Base-by-base conservation (phyloP, 106 monocot genomes). In the Dendrobium nobile region DNA sequence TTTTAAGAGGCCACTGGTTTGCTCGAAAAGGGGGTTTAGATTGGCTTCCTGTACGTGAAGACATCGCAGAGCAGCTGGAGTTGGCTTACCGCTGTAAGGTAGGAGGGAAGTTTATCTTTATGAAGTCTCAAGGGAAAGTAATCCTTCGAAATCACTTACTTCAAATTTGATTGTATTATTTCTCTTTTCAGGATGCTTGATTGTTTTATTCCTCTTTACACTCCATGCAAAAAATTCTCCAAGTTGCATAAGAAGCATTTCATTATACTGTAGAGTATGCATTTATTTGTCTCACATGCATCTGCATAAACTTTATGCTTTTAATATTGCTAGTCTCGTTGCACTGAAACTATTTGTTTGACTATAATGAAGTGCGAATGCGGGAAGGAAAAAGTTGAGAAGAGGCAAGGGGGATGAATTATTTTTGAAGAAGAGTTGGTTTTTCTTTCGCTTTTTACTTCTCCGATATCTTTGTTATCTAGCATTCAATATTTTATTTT, bases 31-130 rank as follows among this genome's bases (percentile, higher is more conserved):
- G 89, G 80, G 85, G 89, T 73, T 84, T 88, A 85, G 99, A 99
- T 85, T 99, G 99, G 99, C 86, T 99, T 84, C 99, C 99, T 7
- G 56, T 99, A 37, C 95, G 99, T 56, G 99, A 99, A 90, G 93
- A 99, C 85, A 85, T 99, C 73, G 79, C 99, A 75, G 99, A 99
- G 77, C 95, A 93, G 75, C 85, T 99, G 75, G 99, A 99, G 82
- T 79, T 99, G 24, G 95, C 99, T 47, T 95, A 99, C 75, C 88
- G 80, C 24, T 88, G 91, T 82, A 84, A 88, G 93, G 99, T 99
- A 86, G 19, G 44, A 22, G 44, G 44, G 42, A 75, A 47, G 27
- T 9, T 77, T 24, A 54, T 15, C 70, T 31, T 70, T n/a, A 15
- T 24, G 8, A 22, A n/a, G 61, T 7, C 61, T 61, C 61, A 61